Conservation (phyloP, 495 filamentous ascomycete species). For the Penicillium malachiteum region DNA sequence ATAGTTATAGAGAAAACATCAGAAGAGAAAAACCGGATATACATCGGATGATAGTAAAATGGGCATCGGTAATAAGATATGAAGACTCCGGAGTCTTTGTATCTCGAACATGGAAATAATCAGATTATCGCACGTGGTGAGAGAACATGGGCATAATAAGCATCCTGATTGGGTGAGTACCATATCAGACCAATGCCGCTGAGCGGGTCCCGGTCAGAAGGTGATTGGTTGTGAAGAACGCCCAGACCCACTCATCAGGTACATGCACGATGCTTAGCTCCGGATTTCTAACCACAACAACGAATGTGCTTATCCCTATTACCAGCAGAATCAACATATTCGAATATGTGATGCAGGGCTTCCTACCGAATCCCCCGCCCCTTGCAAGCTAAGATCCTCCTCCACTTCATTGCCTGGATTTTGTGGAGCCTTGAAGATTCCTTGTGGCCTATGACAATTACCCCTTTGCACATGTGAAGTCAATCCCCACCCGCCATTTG, state of each 20-base stretch:
- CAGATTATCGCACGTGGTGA: not conserved
- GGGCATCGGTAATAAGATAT: too few relatives aligned
- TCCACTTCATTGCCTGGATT: slow-evolving; percentile 1
- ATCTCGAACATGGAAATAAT: not conserved
- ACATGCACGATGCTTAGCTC: not conserved
- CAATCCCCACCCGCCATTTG: slow-evolving; percentile 3
- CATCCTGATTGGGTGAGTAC: not conserved
- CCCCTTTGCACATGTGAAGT: slow-evolving; percentile 7
- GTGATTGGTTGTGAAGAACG: slow-evolving; percentile 1
- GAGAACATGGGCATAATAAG: not conserved
- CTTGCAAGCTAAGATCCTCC: not conserved
- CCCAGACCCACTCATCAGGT: not conserved
- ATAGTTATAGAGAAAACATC: too few relatives aligned
- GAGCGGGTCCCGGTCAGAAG: not conserved
- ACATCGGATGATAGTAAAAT: too few relatives aligned
- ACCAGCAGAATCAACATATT: not conserved
- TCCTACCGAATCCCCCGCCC: not conserved
- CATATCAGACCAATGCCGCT: slow-evolving; percentile 2
- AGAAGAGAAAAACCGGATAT: too few relatives aligned
- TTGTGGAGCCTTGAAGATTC: not conserved
- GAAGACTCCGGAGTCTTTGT: not conserved
- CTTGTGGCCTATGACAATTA: slow-evolving; percentile 4
- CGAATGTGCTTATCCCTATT: not conserved
- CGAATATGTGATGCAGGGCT: not conserved
- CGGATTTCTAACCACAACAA: not conserved